phyloP scores from a whole-genome alignment of 495 filamentous ascomycete genomes.

The Penicillium egyptiacum region DNA sequence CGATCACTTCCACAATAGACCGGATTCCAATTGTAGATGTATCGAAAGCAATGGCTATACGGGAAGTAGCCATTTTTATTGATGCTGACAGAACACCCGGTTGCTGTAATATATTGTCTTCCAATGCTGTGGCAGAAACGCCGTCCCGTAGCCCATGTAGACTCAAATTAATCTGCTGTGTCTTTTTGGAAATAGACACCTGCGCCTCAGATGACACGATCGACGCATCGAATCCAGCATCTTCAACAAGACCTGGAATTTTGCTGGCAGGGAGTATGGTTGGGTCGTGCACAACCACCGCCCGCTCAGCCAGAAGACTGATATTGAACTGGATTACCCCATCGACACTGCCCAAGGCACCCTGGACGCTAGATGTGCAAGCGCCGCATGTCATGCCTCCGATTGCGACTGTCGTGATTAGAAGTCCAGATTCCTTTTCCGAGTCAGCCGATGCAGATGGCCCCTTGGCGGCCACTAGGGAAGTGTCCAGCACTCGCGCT shows the following conservation, averaged over 20 bases:
- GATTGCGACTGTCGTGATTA: slow-evolving; percentile 79
- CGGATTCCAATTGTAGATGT: slow-evolving; percentile 73
- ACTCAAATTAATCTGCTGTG: slow-evolving; percentile 66
- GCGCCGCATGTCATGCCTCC: slow-evolving; percentile 97
- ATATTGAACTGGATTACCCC: slow-evolving; percentile 89
- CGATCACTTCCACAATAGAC: slow-evolving; percentile 76
- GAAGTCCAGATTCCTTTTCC: slow-evolving; percentile 42
- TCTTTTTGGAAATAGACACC: slow-evolving; percentile 33
- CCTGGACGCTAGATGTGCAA: slow-evolving; percentile 88
- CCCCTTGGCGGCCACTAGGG: slow-evolving; percentile 16
- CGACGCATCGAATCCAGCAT: slow-evolving; percentile 84
- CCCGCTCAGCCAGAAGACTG: slow-evolving; percentile 87
- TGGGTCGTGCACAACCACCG: slow-evolving; percentile 83
- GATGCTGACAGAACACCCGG: slow-evolving; percentile 71
- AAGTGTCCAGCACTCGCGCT: slow-evolving; percentile 67
- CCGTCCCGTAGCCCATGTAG: slow-evolving; percentile 77
- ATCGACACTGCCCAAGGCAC: slow-evolving; percentile 71
- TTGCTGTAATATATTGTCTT: slow-evolving; percentile 62
- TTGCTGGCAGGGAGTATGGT: slow-evolving; percentile 62
- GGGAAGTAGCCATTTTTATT: slow-evolving; percentile 67
- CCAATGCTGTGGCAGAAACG: slow-evolving; percentile 66
- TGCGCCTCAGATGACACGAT: slow-evolving; percentile 56
- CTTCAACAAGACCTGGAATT: slow-evolving; percentile 66
- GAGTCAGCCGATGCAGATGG: slow-evolving; percentile 26
- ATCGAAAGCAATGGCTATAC: slow-evolving; percentile 68